phyloP scores from a whole-genome alignment of 106 monocot species.

The Allium fistulosum region DNA sequence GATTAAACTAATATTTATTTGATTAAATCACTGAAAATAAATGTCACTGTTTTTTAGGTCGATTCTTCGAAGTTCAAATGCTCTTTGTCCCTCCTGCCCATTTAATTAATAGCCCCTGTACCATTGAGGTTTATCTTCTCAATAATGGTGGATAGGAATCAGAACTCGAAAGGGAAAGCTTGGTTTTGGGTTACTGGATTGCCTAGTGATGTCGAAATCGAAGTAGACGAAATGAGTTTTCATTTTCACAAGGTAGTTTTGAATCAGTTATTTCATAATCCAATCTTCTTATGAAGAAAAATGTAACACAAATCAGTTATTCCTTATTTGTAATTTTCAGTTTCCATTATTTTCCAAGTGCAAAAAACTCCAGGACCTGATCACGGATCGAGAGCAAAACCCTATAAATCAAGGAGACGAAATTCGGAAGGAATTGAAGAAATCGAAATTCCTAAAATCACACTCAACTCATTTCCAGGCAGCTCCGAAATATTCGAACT shows the following conservation, averaged over 20 bases:
- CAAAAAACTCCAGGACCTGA: conserved; percentile 48
- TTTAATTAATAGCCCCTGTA: background rate
- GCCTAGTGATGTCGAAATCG: conserved; percentile 77
- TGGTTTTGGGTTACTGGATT: conserved; percentile 93
- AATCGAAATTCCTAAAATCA: conserved; percentile 27
- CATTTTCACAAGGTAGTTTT: conserved; percentile 81
- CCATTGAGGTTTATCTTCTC: background rate
- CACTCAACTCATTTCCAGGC: conserved; percentile 61
- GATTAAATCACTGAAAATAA: background rate
- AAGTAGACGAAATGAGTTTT: conserved; percentile 71
- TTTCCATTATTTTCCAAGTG: conserved; percentile 82
- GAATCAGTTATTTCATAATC: too few relatives aligned
- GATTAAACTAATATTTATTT: too few relatives aligned
- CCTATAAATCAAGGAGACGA: background rate
- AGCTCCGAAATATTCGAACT: conserved; percentile 58
- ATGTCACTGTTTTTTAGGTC: conserved; percentile 1
- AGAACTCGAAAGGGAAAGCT: conserved; percentile 45
- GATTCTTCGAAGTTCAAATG: conserved; percentile 8
- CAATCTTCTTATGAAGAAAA: too few relatives aligned
- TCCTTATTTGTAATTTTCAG: conserved; percentile 19
- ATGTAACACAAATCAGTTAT: too few relatives aligned
- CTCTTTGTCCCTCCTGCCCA: conserved; percentile 7
- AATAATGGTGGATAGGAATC: conserved; percentile 37
- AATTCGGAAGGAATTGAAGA: conserved; percentile 12
- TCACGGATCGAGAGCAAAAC: conserved; percentile 41